Evolutionary conservation across 768 basidiomycete genomes (phyloP).

Genomic region (Pisolithus microcarpus): DNA sequence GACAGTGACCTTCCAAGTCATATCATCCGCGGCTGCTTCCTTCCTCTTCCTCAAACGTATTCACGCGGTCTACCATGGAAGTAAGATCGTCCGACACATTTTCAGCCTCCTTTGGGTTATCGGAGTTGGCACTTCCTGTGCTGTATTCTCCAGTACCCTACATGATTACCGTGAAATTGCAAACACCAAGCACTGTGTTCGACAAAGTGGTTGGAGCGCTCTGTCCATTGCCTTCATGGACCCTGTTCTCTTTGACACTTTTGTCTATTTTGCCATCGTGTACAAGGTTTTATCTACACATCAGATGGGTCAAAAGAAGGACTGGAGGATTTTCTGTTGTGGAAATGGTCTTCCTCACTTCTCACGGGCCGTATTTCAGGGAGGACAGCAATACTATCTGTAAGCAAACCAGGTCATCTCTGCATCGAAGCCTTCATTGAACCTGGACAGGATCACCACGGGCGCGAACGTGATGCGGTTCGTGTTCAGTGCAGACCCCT

Average conservation of each 20-base stretch:
- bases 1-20: slow-evolving; percentile 11
- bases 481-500: slow-evolving; percentile 13
- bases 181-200: slow-evolving; percentile 28
- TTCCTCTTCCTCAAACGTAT: slow-evolving; percentile 34
- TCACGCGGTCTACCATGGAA: slow-evolving; percentile 27
- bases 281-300: slow-evolving; percentile 22
- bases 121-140: slow-evolving; percentile 18
- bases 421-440: not conserved
- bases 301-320: slow-evolving; percentile 1
- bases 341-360: slow-evolving; percentile 25
- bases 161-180: slow-evolving; percentile 23
- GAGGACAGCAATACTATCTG: slow-evolving; percentile 35
- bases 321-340: slow-evolving; percentile 15
- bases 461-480: slow-evolving; percentile 25
- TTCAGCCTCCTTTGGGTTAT: slow-evolving; percentile 30
- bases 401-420: slow-evolving; percentile 9
- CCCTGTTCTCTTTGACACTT: slow-evolving; percentile 25
- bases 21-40: slow-evolving; percentile 22
- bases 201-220: slow-evolving; percentile 14
- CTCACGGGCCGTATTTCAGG: slow-evolving; percentile 28
- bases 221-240: slow-evolving; percentile 22
- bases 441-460: slow-evolving; percentile 24
- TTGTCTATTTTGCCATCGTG: slow-evolving; percentile 29
- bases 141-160: slow-evolving; percentile 21
- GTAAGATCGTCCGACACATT: slow-evolving; percentile 11